Evolutionary conservation across 257 asterid genomes (phyloP).

Genomic region (Solanum paucissectum): DNA sequence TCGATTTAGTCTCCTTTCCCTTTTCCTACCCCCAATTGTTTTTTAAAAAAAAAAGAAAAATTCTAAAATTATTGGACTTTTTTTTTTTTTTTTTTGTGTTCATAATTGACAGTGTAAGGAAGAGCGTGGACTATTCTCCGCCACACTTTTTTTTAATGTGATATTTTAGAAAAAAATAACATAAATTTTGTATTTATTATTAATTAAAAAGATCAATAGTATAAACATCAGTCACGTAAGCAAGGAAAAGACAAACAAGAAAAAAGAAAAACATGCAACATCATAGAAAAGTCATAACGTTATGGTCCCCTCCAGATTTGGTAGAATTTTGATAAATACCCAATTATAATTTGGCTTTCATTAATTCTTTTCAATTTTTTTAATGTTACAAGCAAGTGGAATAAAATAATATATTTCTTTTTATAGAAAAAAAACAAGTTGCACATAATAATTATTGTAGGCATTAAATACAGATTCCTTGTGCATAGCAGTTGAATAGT

Average conservation of each 20-base stretch:
- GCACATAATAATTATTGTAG: neutral
- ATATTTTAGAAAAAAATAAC: neutral
- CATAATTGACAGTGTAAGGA: neutral
- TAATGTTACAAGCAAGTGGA: neutral
- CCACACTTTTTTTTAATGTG: neutral
- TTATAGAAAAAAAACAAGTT: neutral
- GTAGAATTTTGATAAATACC: neutral
- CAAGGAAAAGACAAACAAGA: neutral
- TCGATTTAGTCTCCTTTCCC: neutral
- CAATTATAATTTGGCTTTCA: neutral
- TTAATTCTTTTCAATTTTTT: neutral
- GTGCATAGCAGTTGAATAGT: neutral
- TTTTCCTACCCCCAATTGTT: neutral
- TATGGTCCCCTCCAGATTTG: neutral
- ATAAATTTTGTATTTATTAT: neutral
- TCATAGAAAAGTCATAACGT: neutral
- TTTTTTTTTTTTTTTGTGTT: neutral
- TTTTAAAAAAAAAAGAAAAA: neutral
- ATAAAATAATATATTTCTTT: neutral
- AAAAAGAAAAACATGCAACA: neutral
- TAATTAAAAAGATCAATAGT: neutral
- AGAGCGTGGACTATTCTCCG: constrained; percentile 3
- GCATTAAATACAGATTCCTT: neutral
- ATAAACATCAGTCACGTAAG: neutral
- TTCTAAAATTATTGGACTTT: neutral